Evolutionary conservation across 1,284 basidiomycete species (phyloP), one percentile per base, ranked within the genome.

Genomic region (Singerocomus inundabilis): DNA sequence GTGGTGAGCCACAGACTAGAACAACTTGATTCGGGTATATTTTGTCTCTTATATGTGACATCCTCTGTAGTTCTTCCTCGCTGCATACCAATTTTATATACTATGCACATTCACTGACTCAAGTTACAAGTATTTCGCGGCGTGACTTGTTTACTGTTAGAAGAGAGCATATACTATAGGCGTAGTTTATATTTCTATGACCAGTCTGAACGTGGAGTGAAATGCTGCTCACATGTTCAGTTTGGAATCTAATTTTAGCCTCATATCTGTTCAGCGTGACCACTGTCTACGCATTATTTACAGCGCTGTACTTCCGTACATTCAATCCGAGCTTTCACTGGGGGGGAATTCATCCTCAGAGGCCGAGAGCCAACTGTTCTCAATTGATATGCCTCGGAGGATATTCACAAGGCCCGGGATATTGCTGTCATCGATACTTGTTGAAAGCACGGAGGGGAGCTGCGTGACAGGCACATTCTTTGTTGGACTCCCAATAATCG

Each of bases 1-100:
- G 34, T 82, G 80, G 78, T 82, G 45, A 65, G 31, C 29, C 21
- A 21, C 21, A 21, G 4, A 21, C 33, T 54, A 45, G 46, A 58
- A 30, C 16, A 24, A 49, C 45, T 5, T 46, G 34, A 30, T 21
- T 24, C 13, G 28, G 29, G 28, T 21, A 30, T n/a, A 15, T 32
- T 31, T 55, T 26, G 30, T 56, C 29, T 50, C 30, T 35, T 10
- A 28, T 26, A 59, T 61, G 59, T 55, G 44, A 18, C 46, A 57
- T 33, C 16, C 36, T 25, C 25, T 24, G 31, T 29, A 30, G 4
- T 33, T 30, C 29, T 13, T 10, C 25, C 28, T 30, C 21, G 5
- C 26, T 29, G 8, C 18, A 21, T 21, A 21, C 4, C 21, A 4
- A 21, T 21, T 21, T 21, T 21, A 21, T 21, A 21, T 21, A 21